Evolutionary conservation across 2,329 filamentous ascomycete species (phyloP), one percentile per base, ranked within the genome.

Genomic region (Phialemonium atrogriseum): DNA sequence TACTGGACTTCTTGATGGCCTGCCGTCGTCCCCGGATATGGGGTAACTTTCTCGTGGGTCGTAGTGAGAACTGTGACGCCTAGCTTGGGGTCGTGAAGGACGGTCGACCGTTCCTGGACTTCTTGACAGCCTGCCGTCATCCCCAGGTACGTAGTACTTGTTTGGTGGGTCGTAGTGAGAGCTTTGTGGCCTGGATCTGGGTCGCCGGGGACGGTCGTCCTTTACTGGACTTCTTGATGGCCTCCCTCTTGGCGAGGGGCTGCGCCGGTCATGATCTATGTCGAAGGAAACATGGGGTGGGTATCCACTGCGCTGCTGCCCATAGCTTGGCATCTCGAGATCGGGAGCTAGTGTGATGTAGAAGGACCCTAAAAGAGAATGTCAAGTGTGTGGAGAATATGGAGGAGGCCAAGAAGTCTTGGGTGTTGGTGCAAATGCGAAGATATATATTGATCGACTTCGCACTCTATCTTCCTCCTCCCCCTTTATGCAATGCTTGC

Each of bases 121-220:
- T 23, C 9, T n/a, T n/a, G n/a, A n/a, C n/a, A n/a, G n/a, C 12
- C 12, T 7, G 9, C 37, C 34, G 11, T 40, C 35, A 27, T 35
- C 27, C 9, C 28, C 25, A 13, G 36, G 35, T 12, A 38, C 29
- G 30, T 42, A 40, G 18, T 31, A 36, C 26, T 29, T 34, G 23
- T 40, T 35, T 10, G 34, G 27, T 3, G 39, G 36, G 18, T 39
- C 34, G 23, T 41, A 39, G 34, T 41, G 27, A 2, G 36, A 39
- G 25, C 35, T 29, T 20, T 13, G 25, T 38, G 19, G 28, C n/a
- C 9, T 21, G 15, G 17, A 24, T 21, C 24, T 30, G 10, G 28
- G 28, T 10, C 28, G 28, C 28, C 19, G 28, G 9, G 28, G 21
- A 5, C 19, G 19, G 3, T 30, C 28, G 8, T 24, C 28, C 15